phyloP scores from a whole-genome alignment of 768 basidiomycete species.

The Calvatia gigantea region DNA sequence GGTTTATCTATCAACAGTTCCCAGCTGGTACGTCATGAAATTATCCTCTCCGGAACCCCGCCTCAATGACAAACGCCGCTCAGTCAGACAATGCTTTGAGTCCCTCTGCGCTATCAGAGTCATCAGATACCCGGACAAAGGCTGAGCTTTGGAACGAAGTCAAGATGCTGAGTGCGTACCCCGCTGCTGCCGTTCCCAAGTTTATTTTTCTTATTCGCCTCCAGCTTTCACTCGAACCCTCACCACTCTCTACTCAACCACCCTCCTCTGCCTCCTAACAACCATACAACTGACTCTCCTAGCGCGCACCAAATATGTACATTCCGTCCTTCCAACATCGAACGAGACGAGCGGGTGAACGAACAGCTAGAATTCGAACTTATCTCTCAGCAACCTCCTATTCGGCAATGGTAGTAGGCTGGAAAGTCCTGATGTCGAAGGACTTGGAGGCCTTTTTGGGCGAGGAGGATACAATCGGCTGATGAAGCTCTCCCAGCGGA shows the following conservation, averaged over 20 bases:
- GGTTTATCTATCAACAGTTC: constrained; percentile 3
- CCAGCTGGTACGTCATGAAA: background rate
- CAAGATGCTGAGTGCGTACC: constrained; percentile 74
- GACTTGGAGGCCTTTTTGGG: constrained; percentile 20
- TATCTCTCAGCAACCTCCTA: constrained; percentile 34
- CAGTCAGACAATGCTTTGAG: constrained; percentile 27
- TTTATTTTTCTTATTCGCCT: constrained; percentile 1
- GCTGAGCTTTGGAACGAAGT: constrained; percentile 90
- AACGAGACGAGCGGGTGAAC: constrained; percentile 53
- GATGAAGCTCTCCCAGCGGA: constrained; percentile 47
- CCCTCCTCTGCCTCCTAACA: constrained; percentile 83
- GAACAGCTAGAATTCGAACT: constrained; percentile 41
- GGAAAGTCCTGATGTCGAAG: constrained; percentile 20
- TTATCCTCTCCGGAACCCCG: background rate
- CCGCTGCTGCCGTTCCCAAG: background rate
- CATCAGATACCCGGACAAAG: constrained; percentile 50
- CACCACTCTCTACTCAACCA: constrained; percentile 82
- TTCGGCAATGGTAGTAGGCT: constrained; percentile 24
- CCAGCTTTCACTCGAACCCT: constrained; percentile 85
- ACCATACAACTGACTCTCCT: constrained; percentile 83
- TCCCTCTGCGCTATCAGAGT: constrained; percentile 25
- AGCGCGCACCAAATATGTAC: constrained; percentile 76
- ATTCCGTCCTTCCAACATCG: constrained; percentile 58
- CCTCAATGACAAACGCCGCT: background rate
- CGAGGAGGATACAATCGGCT: constrained; percentile 9